Conservation (phyloP, 768 basidiomycete genomes). For the Suillus placidus region DNA sequence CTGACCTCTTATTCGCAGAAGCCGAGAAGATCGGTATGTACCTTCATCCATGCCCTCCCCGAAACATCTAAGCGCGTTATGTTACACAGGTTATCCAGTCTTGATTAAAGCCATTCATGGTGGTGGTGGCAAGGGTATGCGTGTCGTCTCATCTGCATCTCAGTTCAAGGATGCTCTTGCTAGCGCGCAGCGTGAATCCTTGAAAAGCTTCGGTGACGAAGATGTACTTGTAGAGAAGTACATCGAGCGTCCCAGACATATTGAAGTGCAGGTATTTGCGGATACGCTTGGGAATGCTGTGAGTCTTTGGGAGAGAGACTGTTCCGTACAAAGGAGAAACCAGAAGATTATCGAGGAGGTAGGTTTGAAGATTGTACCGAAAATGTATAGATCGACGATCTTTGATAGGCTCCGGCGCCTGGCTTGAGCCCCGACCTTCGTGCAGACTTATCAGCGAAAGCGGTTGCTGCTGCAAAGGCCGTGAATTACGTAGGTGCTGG, state of each 20-base stretch:
- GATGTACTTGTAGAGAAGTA: conserved; percentile 89
- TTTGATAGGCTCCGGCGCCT: conserved; percentile 81
- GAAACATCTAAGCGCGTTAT: neutral
- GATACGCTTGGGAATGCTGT: conserved; percentile 79
- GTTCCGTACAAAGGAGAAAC: conserved; percentile 88
- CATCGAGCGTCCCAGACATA: conserved; percentile 82
- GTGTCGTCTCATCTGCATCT: conserved; percentile 65
- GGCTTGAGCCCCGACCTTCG: conserved; percentile 79
- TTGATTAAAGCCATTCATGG: conserved; percentile 97
- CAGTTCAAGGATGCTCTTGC: conserved; percentile 80
- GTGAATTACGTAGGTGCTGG: conserved; percentile 92
- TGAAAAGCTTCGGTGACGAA: conserved; percentile 86
- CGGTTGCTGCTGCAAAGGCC: conserved; percentile 89
- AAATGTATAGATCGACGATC: neutral
- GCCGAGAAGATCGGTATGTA: conserved; percentile 68
- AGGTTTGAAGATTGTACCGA: conserved; percentile 7
- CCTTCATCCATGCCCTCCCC: neutral
- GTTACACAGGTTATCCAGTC: conserved; percentile 75
- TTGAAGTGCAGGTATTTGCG: conserved; percentile 95
- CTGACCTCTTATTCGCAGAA: conserved; percentile 64
- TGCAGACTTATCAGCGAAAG: conserved; percentile 81
- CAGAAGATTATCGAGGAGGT: conserved; percentile 97
- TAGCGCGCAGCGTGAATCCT: conserved; percentile 88
- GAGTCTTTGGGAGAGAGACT: conserved; percentile 96
- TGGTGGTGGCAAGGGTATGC: conserved; percentile 96